These are phyloP conservation scores for Mycena vulgaris DNA, from an alignment of 768 basidiomycete genomes.

Conservation along the genomic window DNA sequence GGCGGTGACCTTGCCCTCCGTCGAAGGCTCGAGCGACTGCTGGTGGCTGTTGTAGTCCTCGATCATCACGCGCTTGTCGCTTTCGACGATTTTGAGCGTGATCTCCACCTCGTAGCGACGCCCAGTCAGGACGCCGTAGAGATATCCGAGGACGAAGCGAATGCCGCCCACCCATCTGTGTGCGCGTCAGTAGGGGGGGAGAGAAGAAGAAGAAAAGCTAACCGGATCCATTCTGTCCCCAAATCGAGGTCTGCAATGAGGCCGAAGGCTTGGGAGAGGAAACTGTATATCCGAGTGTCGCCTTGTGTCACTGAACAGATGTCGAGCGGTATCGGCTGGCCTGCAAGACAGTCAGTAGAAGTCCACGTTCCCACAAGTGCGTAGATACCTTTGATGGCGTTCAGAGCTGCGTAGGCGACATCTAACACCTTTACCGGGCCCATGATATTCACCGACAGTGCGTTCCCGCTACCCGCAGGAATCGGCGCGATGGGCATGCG, in stretches of 20 bases:
- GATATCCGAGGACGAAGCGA: conserved; percentile 45
- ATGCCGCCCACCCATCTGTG: conserved; percentile 28
- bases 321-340: conserved; percentile 67
- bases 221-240: conserved; percentile 75
- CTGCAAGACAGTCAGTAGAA: conserved; percentile 46
- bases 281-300: conserved; percentile 61
- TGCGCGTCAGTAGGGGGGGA: background rate
- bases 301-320: conserved; percentile 70
- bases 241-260: conserved; percentile 75
- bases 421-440: conserved; percentile 66
- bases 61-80: conserved; percentile 67
- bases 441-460: conserved; percentile 67
- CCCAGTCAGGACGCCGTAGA: conserved; percentile 50
- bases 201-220: background rate
- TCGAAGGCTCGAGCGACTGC: conserved; percentile 2
- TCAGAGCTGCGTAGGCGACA: conserved; percentile 64
- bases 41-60: conserved; percentile 48
- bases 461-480: conserved; percentile 73
- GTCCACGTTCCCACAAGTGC: background rate
- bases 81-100: conserved; percentile 62
- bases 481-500: conserved; percentile 67
- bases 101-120: conserved; percentile 63
- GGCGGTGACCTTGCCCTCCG: conserved; percentile 9
- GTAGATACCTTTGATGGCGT: conserved; percentile 68
- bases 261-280: conserved; percentile 71